Base-by-base conservation (phyloP, 176 grass and related monocot genomes). In the Puya raimondii region DNA sequence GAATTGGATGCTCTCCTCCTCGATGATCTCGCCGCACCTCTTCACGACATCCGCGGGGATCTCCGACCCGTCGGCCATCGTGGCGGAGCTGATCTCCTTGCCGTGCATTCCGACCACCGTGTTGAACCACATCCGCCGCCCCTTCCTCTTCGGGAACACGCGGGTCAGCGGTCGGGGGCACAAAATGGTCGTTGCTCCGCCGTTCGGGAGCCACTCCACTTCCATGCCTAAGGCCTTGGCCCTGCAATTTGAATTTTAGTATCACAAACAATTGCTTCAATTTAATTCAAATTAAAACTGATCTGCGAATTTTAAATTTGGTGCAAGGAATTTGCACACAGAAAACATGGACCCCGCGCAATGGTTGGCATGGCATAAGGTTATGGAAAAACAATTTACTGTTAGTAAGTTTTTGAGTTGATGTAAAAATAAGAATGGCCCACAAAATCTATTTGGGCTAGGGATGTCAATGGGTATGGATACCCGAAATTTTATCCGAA, bases 1-100 rank as follows among this genome's bases (percentile, higher is more conserved):
- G 75, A 91, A 87, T 79, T 87, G 84, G 81, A 91, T 79, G 81
- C 88, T 91, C 78, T 85, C 88, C 75, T 91, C 84, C 75, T 87
- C 88, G 69, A 91, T 87, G 81, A 87, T 87, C 84, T 91, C 84
- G 18, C 75, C 72, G 75, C 88, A 91, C 7, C 88, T 67, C 29
- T 25, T 10, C 65, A 91, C 84, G 50, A 91, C 83, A 3, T 65
- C 17, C 2, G 54, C n/a, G 0, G 88, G 84, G 50, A 91, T 91
- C 78, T 91, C 78, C 0, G 72, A 17, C 0, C 88, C 88, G 29
- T 91, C 72, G 16, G 78, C 81, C 48, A 80, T 50, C n/a, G 68
- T 79, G 11, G 81, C 84, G 2, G 84, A 84, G 81, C 88, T 91
- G 0, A 79, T 56, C 72, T 76, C 81, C 72, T 79, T 84, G 57